A percentile compares a stretch with the other conserved stretches of the same genome.
phyloP scores from a whole-genome alignment of 305 asterid genomes.

The Solanum hybrid region DNA sequence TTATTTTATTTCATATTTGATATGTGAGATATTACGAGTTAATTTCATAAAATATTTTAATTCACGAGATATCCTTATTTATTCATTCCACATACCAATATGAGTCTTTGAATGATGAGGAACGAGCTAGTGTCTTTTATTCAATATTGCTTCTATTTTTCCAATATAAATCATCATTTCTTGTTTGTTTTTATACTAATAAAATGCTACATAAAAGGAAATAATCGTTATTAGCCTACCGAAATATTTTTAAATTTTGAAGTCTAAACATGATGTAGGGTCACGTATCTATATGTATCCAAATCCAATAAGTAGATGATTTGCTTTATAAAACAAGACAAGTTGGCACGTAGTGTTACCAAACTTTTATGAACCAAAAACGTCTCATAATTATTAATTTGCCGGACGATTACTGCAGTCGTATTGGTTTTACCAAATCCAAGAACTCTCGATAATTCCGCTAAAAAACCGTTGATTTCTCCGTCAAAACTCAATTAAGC shows the following conservation, averaged over 20 bases:
- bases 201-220: not conserved
- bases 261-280: not conserved
- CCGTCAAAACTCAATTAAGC: not conserved
- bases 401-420: not conserved
- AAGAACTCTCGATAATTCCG: not conserved
- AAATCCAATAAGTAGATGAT: not conserved
- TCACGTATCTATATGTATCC: not conserved
- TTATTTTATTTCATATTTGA: no score
- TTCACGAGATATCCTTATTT: no score
- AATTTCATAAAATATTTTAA: no score
- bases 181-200: not conserved
- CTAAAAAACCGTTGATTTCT: not conserved
- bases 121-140: not conserved
- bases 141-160: not conserved
- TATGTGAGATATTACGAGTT: no score
- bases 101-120: not conserved
- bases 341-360: not conserved
- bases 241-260: not conserved
- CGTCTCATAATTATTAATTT: not conserved
- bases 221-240: not conserved
- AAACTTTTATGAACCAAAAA: not conserved
- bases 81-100: not conserved
- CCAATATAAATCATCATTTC: not conserved
- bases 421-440: not conserved
- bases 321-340: not conserved